Conservation (phyloP, 2,329 filamentous ascomycete genomes). For the Fusarium chlamydosporum region DNA sequence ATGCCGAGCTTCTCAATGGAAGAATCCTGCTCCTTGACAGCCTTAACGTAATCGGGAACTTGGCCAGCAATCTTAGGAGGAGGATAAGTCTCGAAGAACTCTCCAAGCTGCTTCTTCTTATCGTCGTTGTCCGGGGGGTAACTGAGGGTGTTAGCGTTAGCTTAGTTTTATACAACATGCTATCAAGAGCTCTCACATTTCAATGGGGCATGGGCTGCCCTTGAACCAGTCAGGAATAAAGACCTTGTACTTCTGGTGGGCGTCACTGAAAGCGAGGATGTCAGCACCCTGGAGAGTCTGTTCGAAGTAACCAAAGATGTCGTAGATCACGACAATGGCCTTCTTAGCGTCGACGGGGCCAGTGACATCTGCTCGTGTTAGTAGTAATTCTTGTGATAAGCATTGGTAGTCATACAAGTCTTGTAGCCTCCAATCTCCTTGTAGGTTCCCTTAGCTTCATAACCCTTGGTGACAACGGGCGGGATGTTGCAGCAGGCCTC, state of each 20-base stretch:
- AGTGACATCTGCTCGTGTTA: slow-evolving; percentile 58
- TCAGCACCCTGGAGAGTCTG: slow-evolving; percentile 80
- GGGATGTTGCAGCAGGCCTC: slow-evolving; percentile 72
- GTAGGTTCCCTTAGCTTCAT: slow-evolving; percentile 69
- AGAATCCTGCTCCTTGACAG: slow-evolving; percentile 66
- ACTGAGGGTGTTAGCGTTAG: slow-evolving; percentile 51
- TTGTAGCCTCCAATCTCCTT: slow-evolving; percentile 69
- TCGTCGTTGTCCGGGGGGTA: slow-evolving; percentile 75
- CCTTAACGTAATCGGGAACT: slow-evolving; percentile 69
- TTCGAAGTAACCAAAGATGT: slow-evolving; percentile 79
- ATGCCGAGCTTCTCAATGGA: slow-evolving; percentile 71
- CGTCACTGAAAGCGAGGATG: slow-evolving; percentile 69
- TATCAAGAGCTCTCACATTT: slow-evolving; percentile 55
- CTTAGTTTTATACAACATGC: background rate
- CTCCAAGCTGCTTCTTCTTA: slow-evolving; percentile 70
- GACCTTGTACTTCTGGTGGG: slow-evolving; percentile 80
- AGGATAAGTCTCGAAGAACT: slow-evolving; percentile 69
- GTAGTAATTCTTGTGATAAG: background rate
- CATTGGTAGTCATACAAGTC: slow-evolving; percentile 58
- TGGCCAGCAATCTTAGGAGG: slow-evolving; percentile 63
- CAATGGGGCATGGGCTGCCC: slow-evolving; percentile 73
- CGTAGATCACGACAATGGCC: slow-evolving; percentile 73
- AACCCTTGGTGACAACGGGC: slow-evolving; percentile 69
- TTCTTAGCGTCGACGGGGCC: slow-evolving; percentile 65
- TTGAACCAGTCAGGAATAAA: slow-evolving; percentile 95